Evolutionary conservation across 352 stramenopile genomes (phyloP), one percentile per base, ranked within the genome.

Genomic region (Pythium oligandrum): DNA sequence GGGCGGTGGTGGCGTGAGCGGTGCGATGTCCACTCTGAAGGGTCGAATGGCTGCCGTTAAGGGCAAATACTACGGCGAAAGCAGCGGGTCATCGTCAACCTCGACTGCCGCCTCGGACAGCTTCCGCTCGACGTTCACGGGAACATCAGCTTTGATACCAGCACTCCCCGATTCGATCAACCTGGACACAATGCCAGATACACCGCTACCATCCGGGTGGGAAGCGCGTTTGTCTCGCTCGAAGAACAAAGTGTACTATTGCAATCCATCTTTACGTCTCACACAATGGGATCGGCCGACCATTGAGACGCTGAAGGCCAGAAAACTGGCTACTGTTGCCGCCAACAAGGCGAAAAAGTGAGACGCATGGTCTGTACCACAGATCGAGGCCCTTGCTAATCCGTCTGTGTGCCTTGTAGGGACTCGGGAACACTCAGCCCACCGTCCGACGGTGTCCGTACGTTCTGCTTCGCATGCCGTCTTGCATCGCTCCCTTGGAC

Each of bases 201-300:
- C 61, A 0, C 72, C 75, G 6, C 63, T 95, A 36, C 83, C 85
- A 46, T 68, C 73, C 7, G 85, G 83, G 4, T 95, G 85, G 85
- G 78, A 93, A 55, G 78, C 77, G 12, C 78, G 84, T 3, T 47
- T 89, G 48, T 95, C 85, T 4, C 69, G 85, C 40, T 93, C 85
- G 9, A 95, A 95, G 68, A 75, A 77, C 17, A 91, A 91, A 49
- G 71, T 79, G 37, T 95, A 95, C 70, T 95, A 89, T 51, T 91
- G 76, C 65, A 92, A 95, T 53, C 78, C 83, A 17, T 62, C 59
- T 11, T 45, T 90, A 35, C 71, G 78, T 36, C 65, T 92, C 30
- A 93, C 85, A 12, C 79, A 93, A 51, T 95, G 85, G 85, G 78
- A 93, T n/a, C 83, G 83, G 17, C 85, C 85, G 10, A 86, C 74